Percentiles rank a stretch among this genome's conserved stretches.
These are phyloP conservation scores for Triticum turgidum DNA, from an alignment of 176 grass and related monocot species.

Conservation along the genomic window DNA sequence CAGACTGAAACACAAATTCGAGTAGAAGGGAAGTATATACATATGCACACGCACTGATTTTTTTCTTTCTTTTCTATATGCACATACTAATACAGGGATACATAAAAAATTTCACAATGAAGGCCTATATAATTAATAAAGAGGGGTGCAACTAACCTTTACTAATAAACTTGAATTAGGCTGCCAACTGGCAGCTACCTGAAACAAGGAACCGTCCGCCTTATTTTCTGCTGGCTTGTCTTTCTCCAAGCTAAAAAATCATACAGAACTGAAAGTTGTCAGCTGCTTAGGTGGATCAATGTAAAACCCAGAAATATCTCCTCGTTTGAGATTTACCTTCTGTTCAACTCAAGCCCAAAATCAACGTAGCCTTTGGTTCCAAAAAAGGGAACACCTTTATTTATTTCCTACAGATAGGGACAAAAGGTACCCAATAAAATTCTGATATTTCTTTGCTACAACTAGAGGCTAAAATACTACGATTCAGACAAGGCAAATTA, in stretches of 20 bases:
- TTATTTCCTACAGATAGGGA: not conserved
- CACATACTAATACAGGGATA: not conserved
- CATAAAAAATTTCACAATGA: not conserved
- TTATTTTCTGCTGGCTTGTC: constrained; percentile 34
- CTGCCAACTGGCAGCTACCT: constrained; percentile 90
- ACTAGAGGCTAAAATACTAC: not conserved
- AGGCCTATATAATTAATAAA: not conserved
- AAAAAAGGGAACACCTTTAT: not conserved
- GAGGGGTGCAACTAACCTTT: constrained; percentile 48
- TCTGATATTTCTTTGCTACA: not conserved
- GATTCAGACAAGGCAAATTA: not conserved
- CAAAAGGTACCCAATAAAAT: not conserved
- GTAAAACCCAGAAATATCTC: not conserved
- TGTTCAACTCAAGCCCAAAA: constrained; percentile 74
- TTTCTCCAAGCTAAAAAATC: constrained; percentile 53
- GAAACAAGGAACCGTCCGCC: constrained; percentile 54
- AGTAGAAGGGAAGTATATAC: not conserved
- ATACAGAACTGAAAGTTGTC: not conserved
- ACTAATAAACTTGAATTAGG: constrained; percentile 78
- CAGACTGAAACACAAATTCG: not conserved
- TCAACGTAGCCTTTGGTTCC: constrained; percentile 64
- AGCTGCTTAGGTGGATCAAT: not conserved
- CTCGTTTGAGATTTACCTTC: constrained; percentile 45
- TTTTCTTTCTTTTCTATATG: no score
- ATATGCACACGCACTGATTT: not conserved